A percentile compares a stretch with the other conserved stretches of the same genome.
Conservation (phyloP, 2,329 filamentous ascomycete species). For the Neocucurbitaria cava region DNA sequence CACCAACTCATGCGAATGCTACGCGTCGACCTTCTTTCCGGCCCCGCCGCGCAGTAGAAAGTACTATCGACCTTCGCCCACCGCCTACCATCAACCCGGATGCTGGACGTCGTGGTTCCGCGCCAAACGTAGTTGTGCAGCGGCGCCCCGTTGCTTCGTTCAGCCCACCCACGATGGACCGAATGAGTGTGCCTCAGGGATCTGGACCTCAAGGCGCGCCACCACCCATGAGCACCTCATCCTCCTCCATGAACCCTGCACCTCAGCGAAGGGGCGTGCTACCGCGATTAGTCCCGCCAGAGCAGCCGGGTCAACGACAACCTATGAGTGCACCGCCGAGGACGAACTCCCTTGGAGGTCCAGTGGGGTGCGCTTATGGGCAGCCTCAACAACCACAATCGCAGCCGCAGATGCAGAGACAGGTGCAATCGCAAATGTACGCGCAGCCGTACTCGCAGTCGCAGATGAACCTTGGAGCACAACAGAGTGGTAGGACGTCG, state of each 20-base stretch:
- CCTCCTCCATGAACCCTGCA: no score
- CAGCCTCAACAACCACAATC: no score
- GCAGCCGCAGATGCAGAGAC: background rate
- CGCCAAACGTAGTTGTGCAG: constrained; percentile 21
- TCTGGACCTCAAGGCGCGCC: background rate
- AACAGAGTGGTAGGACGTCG: background rate
- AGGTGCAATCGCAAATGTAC: background rate
- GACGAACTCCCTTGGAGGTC: constrained; percentile 3
- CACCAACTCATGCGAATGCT: constrained; percentile 2
- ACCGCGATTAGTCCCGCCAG: constrained; percentile 20
- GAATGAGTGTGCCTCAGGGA: constrained; percentile 15
- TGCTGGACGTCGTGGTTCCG: constrained; percentile 32
- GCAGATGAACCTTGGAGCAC: background rate
- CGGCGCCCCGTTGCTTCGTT: constrained; percentile 16
- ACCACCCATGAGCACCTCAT: background rate
- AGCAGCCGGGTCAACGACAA: constrained; percentile 2
- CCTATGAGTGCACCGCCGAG: constrained; percentile 30
- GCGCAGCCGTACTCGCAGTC: background rate
- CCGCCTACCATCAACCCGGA: constrained; percentile 24
- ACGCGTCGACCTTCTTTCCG: constrained; percentile 24
- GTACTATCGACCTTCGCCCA: constrained; percentile 28
- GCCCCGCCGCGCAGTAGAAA: constrained; percentile 22
- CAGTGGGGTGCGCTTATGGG: background rate
- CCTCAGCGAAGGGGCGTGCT: constrained; percentile 12
- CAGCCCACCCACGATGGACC: constrained; percentile 3